Base-by-base conservation (phyloP, 495 filamentous ascomycete genomes). In the Lasiosphaeria ovina region DNA sequence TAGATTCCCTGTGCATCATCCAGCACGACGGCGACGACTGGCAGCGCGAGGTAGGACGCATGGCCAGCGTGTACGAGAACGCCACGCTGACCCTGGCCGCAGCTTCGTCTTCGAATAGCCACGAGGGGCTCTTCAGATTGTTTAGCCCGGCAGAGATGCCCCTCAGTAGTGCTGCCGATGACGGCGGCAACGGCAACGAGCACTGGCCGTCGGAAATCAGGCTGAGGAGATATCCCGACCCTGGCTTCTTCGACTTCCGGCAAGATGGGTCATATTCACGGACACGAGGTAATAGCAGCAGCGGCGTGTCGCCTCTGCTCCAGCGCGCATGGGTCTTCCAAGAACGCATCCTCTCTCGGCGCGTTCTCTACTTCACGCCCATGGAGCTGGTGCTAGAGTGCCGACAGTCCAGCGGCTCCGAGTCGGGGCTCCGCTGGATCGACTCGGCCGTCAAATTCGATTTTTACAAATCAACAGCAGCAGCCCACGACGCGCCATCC, bases 1-100 rank as follows among this genome's bases (percentile, higher is more conserved):
- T 58, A 24, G 55, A 58, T 14, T 58, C 55, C 6, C 42, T 58
- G 17, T 58, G 55, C 33, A 58, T 58, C 47, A 50, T 58, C 31
- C 55, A 58, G 17, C 36, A 51, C 17, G 12, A 12, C 10, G 1
- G 24, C 33, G 31, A 58, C 1, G 55, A 58, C 42, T 58, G 55
- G 55, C 44, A 49, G 17, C 31, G 36, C 31, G 36, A 58, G 33
- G 44, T 45, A 6, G 44, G 14, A 7, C n/a, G 31, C 36, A 58
- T 58, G 55, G 44, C 31, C 47, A 45, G 45, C 44, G 45, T 58
- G 3, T 58, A 58, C 44, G 47, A 45, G 11, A 31, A 31, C 31
- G 55, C 55, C 12, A 35, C 17, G 11, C 14, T 58, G 38, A 58
- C 55, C 6, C 44, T 58, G 31, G 49, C 49, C n/a, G 49, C 49